These are phyloP conservation scores for Hypomyces perniciosus DNA, from an alignment of 2,329 filamentous ascomycete genomes.

Conservation along the genomic window DNA sequence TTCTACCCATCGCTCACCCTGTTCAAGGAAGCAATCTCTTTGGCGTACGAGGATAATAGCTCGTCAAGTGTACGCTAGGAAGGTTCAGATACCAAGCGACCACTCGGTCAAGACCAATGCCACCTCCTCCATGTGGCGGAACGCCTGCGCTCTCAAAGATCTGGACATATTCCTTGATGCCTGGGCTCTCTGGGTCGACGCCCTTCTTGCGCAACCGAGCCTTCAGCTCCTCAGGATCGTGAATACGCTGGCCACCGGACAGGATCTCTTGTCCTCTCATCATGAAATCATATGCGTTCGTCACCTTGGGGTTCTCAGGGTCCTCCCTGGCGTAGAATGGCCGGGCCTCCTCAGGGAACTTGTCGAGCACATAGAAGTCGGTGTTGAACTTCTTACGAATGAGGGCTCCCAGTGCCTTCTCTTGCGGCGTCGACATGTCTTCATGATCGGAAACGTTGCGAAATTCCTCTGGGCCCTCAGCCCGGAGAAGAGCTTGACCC, in stretches of 20 bases:
- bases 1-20: too few species aligned
- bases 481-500: constrained; percentile 69
- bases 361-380: constrained; percentile 95
- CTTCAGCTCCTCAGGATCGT: constrained; percentile 70
- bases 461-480: constrained; percentile 63
- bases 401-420: constrained; percentile 82
- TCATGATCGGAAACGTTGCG: constrained; percentile 67
- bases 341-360: constrained; percentile 83
- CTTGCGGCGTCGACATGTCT: constrained; percentile 74
- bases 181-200: constrained; percentile 64
- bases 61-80: constrained; percentile 53
- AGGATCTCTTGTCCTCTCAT: constrained; percentile 90
- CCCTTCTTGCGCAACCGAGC: constrained; percentile 72
- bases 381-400: constrained; percentile 85
- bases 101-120: constrained; percentile 54
- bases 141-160: constrained; percentile 75
- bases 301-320: constrained; percentile 58
- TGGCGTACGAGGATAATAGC: constrained; percentile 54
- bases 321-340: constrained; percentile 90
- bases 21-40: constrained; percentile 49
- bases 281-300: constrained; percentile 75
- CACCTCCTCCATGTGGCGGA: constrained; percentile 59
- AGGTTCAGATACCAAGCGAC: constrained; percentile 60
- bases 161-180: constrained; percentile 87
- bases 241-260: constrained; percentile 86